Base-by-base conservation (phyloP, 495 filamentous ascomycete genomes). In the Hypoxylon intermedium region DNA sequence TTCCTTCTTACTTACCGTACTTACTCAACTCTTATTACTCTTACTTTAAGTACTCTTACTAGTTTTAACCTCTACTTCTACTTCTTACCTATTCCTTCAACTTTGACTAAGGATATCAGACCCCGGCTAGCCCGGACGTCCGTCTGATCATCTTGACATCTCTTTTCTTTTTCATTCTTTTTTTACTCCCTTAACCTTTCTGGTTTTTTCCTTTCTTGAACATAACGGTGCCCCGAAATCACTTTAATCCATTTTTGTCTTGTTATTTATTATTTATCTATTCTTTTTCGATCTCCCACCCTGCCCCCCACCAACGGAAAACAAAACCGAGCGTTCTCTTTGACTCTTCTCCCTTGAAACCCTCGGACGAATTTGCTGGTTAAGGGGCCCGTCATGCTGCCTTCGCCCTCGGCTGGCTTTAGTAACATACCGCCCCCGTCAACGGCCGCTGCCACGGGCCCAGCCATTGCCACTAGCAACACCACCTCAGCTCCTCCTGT, bases 381-480 rank as follows among this genome's bases (percentile, higher is more conserved):
- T 52, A 51, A 50, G 46, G 55, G 62, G 45, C 41, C 50, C 62
- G 62, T 60, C 62, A 65, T 65, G 62, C 56, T 65, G 43, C 56
- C 62, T 60, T 65, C 56, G 62, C 62, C 62, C 33, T 65, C 62
- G 62, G 56, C 56, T 46, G 56, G 62, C 45, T 46, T 65, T 52
- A 65, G 62, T 60, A 60, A 59, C 62, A 49, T 60, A 65, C 55
- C 45, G 62, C 62, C 62, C 55, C 62, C 62, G 60, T 56, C 62
- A 19, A 45, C 61, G 51, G 55, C 56, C 51, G 56, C 56, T 51
- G 46, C 51, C 62, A 65, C 62, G 45, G 62, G 45, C 41, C 56
- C 62, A 60, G 56, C 62, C 56, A 65, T 36, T 47, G 19, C 38
- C 57, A 45, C 66, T 71, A 68, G 54, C 59, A 71, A 55, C 68